Percentiles rank a stretch among this genome's conserved stretches.
phyloP scores from a whole-genome alignment of 768 basidiomycete species.

The Termitomyces sp. region DNA sequence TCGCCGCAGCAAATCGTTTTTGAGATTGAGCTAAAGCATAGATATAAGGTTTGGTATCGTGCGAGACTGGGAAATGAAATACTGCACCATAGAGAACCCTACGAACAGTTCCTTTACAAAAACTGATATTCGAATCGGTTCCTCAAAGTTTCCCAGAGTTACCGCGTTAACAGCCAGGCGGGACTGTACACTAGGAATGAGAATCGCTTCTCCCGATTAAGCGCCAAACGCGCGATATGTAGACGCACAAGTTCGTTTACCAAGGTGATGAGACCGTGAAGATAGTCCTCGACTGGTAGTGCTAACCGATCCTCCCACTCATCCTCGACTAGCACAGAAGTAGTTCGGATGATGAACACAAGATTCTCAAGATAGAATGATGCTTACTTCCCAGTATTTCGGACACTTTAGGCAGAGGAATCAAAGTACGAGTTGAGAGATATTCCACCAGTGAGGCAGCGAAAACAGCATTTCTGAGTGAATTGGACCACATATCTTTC shows the following conservation, averaged over 20 bases:
- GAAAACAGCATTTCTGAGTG: slow-evolving; percentile 66
- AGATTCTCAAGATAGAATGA: not conserved
- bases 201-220: not conserved
- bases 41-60: not conserved
- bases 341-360: slow-evolving; percentile 4
- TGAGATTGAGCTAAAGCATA: slow-evolving; percentile 64
- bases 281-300: slow-evolving; percentile 74
- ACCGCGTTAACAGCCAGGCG: slow-evolving; percentile 79
- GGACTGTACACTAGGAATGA: slow-evolving; percentile 43
- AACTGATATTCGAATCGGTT: slow-evolving; percentile 71
- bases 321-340: slow-evolving; percentile 59
- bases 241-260: slow-evolving; percentile 75
- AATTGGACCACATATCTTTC: slow-evolving; percentile 81
- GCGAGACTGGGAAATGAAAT: not conserved
- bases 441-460: slow-evolving; percentile 66
- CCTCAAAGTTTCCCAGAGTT: slow-evolving; percentile 79
- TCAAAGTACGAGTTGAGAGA: slow-evolving; percentile 54
- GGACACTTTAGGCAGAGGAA: slow-evolving; percentile 51
- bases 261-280: slow-evolving; percentile 74
- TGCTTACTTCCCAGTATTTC: slow-evolving; percentile 67
- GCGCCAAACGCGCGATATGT: not conserved
- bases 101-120: slow-evolving; percentile 82
- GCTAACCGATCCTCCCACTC: slow-evolving; percentile 69
- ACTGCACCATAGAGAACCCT: slow-evolving; percentile 77
- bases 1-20: slow-evolving; percentile 73